phyloP scores from a whole-genome alignment of 495 filamentous ascomycete genomes.

The Neurospora terricola region DNA sequence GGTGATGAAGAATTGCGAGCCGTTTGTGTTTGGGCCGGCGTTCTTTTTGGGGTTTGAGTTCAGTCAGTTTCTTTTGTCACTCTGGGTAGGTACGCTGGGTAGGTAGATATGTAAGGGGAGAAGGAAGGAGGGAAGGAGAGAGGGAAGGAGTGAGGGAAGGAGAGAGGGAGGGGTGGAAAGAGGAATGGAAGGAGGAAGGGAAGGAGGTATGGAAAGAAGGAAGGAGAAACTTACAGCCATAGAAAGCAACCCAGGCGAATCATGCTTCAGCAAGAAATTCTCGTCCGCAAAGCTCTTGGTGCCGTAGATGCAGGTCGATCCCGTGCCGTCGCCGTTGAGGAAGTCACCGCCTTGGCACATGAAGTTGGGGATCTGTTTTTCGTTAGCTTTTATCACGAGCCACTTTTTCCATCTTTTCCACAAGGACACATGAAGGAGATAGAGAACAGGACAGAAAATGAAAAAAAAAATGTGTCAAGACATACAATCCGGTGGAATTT shows the following conservation, averaged over 20 bases:
- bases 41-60: constrained; percentile 44
- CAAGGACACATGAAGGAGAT: too few species aligned
- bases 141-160: neutral
- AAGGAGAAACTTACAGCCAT: constrained; percentile 72
- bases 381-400: too few species aligned
- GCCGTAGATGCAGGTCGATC: constrained; percentile 79
- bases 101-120: too few species aligned
- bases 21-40: constrained; percentile 86
- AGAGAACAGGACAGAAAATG: too few species aligned
- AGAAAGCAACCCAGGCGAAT: constrained; percentile 66
- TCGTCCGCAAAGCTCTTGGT: constrained; percentile 81
- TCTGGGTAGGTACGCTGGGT: neutral
- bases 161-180: neutral
- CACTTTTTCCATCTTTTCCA: too few species aligned
- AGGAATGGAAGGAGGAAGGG: constrained; percentile 11
- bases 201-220: neutral
- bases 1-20: constrained; percentile 96
- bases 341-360: constrained; percentile 97
- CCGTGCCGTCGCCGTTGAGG: constrained; percentile 85
- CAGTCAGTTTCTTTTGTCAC: neutral
- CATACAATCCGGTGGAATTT: constrained; percentile 92
- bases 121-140: neutral
- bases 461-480: constrained; percentile 13
- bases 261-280: constrained; percentile 75
- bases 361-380: constrained; percentile 76